Percentiles rank a stretch among this genome's conserved stretches.
These are phyloP conservation scores for Penicillium sp. DNA, from an alignment of 2,329 filamentous ascomycete species.

Conservation along the genomic window DNA sequence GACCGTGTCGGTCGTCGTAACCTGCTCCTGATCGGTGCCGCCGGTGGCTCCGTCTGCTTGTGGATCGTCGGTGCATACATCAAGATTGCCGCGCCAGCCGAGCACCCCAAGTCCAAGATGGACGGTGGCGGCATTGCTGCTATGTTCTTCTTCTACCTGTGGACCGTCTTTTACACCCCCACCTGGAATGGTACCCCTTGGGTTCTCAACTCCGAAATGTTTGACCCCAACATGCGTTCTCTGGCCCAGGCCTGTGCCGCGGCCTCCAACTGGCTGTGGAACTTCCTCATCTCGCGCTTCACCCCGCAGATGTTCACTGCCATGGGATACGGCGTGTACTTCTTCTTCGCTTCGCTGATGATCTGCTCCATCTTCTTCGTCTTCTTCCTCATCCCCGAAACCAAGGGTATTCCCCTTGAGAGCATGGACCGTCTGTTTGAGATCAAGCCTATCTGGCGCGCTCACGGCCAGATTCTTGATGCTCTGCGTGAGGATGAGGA, in stretches of 20 bases:
- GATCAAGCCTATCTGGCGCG: conserved; percentile 42
- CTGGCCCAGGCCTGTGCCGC: conserved; percentile 72
- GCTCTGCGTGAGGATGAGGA: conserved; percentile 42
- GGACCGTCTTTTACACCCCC: conserved; percentile 73
- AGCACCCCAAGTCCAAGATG: conserved; percentile 28
- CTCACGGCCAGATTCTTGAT: conserved; percentile 39
- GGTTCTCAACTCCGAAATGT: conserved; percentile 77
- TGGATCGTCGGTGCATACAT: conserved; percentile 46
- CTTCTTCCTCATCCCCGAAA: conserved; percentile 67
- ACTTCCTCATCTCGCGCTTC: conserved; percentile 44
- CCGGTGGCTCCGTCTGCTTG: conserved; percentile 57
- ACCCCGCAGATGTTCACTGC: conserved; percentile 48
- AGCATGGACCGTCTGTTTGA: conserved; percentile 66
- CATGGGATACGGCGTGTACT: conserved; percentile 65
- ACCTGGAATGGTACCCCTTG: conserved; percentile 76
- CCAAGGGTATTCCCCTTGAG: conserved; percentile 67
- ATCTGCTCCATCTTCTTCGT: conserved; percentile 61
- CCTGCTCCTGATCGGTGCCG: conserved; percentile 67
- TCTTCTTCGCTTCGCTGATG: conserved; percentile 70
- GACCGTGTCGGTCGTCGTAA: conserved; percentile 66
- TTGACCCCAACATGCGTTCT: conserved; percentile 69
- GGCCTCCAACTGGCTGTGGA: conserved; percentile 45
- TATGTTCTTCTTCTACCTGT: conserved; percentile 72
- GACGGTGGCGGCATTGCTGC: conserved; percentile 48
- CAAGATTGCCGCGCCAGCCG: conserved; percentile 37